Percentiles rank a stretch among this genome's conserved stretches.
Conservation (phyloP, 2,329 filamentous ascomycete genomes). For the Pseudohalonectria lignicola region DNA sequence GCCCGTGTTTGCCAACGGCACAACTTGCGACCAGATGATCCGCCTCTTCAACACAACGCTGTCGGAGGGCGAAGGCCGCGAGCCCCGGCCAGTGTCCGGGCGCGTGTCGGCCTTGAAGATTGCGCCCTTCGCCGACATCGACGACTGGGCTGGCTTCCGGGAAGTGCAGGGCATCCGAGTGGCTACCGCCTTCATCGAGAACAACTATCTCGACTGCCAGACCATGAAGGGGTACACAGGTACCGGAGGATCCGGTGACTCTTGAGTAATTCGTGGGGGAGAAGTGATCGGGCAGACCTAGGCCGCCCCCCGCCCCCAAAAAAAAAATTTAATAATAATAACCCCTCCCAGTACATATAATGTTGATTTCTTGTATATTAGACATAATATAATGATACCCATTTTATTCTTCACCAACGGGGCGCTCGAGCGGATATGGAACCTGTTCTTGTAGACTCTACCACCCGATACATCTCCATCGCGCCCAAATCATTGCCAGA, state of each 20-base stretch:
- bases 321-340: too few relatives aligned
- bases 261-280: too few relatives aligned
- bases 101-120: slow-evolving; percentile 11
- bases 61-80: slow-evolving; percentile 9
- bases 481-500: too few relatives aligned
- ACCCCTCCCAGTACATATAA: too few relatives aligned
- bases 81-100: slow-evolving; percentile 14
- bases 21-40: slow-evolving; percentile 23
- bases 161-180: slow-evolving; percentile 17
- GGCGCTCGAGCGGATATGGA: too few relatives aligned
- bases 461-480: too few relatives aligned
- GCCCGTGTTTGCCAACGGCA: slow-evolving; percentile 39
- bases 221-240: slow-evolving; percentile 15
- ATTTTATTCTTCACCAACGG: background rate
- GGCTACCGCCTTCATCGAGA: slow-evolving; percentile 21
- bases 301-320: too few relatives aligned
- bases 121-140: slow-evolving; percentile 10
- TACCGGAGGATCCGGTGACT: background rate
- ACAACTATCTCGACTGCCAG: slow-evolving; percentile 17
- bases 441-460: too few relatives aligned
- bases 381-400: background rate
- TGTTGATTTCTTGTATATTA: too few relatives aligned
- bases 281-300: too few relatives aligned
- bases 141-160: slow-evolving; percentile 5
- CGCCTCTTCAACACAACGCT: slow-evolving; percentile 19